These are phyloP conservation scores for Chimonanthus salicifolius DNA, from an alignment of 164 flowering plant species.

Conservation along the genomic window DNA sequence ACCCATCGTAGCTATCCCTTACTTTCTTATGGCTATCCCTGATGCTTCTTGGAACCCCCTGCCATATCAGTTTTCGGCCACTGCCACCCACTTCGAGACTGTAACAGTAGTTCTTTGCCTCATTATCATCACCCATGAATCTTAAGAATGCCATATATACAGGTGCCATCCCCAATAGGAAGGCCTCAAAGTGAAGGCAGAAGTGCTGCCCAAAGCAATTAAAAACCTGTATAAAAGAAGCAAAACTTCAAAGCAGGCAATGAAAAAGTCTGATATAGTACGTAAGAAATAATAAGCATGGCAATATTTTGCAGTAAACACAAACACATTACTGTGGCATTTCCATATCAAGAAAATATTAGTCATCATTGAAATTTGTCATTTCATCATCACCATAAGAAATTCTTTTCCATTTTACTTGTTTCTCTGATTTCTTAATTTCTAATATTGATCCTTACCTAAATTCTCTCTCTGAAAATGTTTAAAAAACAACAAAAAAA, in stretches of 20 bases:
- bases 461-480: too few species aligned
- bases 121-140: conserved; percentile 71
- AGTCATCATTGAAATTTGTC: neutral
- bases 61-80: conserved; percentile 64
- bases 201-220: conserved; percentile 61
- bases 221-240: conserved; percentile 45
- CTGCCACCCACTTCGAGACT: conserved; percentile 59
- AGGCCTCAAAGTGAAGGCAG: conserved; percentile 76
- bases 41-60: conserved; percentile 71
- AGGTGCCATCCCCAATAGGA: conserved; percentile 52
- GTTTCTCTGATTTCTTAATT: too few species aligned
- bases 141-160: conserved; percentile 74
- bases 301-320: too few species aligned
- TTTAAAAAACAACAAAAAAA: too few species aligned
- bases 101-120: conserved; percentile 58
- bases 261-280: too few species aligned
- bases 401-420: neutral
- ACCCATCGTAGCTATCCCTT: conserved; percentile 65
- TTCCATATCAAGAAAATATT: too few species aligned
- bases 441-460: too few species aligned
- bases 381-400: neutral
- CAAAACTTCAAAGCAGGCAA: neutral
- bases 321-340: too few species aligned
- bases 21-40: conserved; percentile 61
- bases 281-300: neutral